These are phyloP conservation scores for Trichoderma polysporum DNA, from an alignment of 2,329 filamentous ascomycete genomes.

Conservation along the genomic window DNA sequence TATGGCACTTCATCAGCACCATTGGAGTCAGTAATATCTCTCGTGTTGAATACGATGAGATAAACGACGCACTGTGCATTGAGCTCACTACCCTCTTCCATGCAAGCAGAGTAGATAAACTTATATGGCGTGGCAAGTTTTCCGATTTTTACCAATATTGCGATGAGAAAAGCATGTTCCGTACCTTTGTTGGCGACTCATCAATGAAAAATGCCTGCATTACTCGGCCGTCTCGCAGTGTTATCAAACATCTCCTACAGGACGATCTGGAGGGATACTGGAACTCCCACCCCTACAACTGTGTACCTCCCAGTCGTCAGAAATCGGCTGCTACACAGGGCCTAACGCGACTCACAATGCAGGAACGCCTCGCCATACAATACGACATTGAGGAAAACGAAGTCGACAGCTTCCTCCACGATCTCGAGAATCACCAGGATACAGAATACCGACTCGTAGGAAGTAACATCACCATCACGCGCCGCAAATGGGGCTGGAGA, in stretches of 20 bases:
- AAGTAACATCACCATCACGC: constrained; percentile 22
- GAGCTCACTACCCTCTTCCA: constrained; percentile 27
- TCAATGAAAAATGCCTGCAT: background rate
- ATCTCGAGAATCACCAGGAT: constrained; percentile 7
- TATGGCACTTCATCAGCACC: constrained; percentile 27
- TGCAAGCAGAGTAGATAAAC: background rate
- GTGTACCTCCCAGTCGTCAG: background rate
- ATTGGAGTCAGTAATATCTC: constrained; percentile 23
- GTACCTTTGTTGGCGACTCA: background rate
- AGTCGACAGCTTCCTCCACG: constrained; percentile 18
- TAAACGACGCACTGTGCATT: constrained; percentile 14
- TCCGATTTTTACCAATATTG: background rate
- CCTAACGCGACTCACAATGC: background rate
- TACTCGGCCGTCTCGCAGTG: fast-evolving
- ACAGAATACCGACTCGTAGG: constrained; percentile 24
- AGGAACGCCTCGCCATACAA: constrained; percentile 17
- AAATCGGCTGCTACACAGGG: background rate
- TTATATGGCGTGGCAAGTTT: background rate
- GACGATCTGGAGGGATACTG: background rate
- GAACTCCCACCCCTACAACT: constrained; percentile 18
- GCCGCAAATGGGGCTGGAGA: constrained; percentile 24
- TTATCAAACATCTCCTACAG: background rate
- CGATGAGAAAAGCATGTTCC: background rate
- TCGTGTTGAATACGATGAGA: background rate
- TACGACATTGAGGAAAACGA: constrained; percentile 20